Base-by-base conservation (phyloP, 1,284 basidiomycete species). In the Ganoderma boninense region DNA sequence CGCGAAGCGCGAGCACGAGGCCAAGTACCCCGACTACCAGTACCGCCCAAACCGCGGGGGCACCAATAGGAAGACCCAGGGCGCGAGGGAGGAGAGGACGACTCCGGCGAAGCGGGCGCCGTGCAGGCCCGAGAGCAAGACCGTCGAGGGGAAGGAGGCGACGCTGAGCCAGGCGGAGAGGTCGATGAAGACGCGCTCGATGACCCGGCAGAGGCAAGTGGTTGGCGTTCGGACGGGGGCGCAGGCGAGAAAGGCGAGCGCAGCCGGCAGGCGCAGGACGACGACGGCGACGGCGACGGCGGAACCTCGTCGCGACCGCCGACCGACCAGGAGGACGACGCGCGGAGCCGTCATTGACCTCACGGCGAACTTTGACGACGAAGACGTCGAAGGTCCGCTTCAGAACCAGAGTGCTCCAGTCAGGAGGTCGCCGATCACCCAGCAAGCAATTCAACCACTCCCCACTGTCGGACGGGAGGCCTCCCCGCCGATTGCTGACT, bases 21-120 rank as follows among this genome's bases (percentile, higher is more conserved):
- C 23, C n/a, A 26, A 43, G 29, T 64, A 64, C 35, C 65, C 61
- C 11, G n/a, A 20, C 18, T 65, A 66, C 64, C 35, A 49, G 46
- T 70, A 42, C 49, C 20, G n/a, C 20, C 69, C 64, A 4, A 52
- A 52, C 18, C 16, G 40, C n/a, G 29, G 26, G 26, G 2, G 29
- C 4, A 32, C 29, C 29, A 32, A 32, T 38, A 38, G 38, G 38
- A 38, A 6, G 38, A 38, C 38, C 7, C 10, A 10, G 3, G 7
- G 38, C 38, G 38, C 11, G 5, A 40, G 35, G 67, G 52, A 59
- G 32, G 26, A 14, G 20, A 56, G 11, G 56, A 29, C 38, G 7
- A 7, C 10, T 38, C 38, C 56, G 29, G 4, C 29, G 29, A 57
- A 57, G 56, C 56, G 56, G 16, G 56, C 29, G 29, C 56, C 49